Evolutionary conservation across 2,329 filamentous ascomycete species (phyloP), one percentile per base, ranked within the genome.

Genomic region (Cercospora sojina): DNA sequence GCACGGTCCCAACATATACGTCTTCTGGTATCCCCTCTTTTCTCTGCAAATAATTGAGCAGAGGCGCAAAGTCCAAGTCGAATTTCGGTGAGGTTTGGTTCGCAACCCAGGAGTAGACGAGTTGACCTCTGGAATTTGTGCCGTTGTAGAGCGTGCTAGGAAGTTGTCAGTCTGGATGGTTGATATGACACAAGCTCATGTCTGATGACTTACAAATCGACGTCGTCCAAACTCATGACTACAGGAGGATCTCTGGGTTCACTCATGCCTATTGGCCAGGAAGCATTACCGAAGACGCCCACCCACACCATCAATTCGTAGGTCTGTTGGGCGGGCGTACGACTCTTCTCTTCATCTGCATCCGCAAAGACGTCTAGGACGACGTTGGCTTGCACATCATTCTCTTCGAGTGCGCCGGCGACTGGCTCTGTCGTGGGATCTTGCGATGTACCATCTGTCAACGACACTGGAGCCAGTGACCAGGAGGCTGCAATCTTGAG

Each of bases 291-390:
- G 43, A 70, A 70, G n/a, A 65, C 64, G 10, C 64, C 69, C 12
- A 69, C 59, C 69, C 69, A 71, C 9, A 71, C 64, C 69, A 71
- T 71, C 51, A 71, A 49, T 41, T 71, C 69, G 35, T 71, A 71
- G 20, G 59, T 65, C 56, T 71, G 69, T 51, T 71, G 49, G 10
- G 53, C 62, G 3, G 67, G 59, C 9, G 59, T 64, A 7, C 43
- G 49, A 27, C 65, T 66, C 58, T 55, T 62, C 23, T 69, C 51
- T 29, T 29, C 41, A 35, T 71, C 67, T 25, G 64, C 67, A 32
- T 71, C 69, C 2, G 65, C 69, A 27, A 71, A 71, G 7, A 71
- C 53, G 55, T 71, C 69, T 6, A 71, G 35, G 5, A 66, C 65
- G 3, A 71, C 67, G 32, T 71, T 68, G 6, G 67, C 67, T 35